phyloP scores from a whole-genome alignment of 2,329 filamentous ascomycete species.

The Sporothrix brasiliensis region DNA sequence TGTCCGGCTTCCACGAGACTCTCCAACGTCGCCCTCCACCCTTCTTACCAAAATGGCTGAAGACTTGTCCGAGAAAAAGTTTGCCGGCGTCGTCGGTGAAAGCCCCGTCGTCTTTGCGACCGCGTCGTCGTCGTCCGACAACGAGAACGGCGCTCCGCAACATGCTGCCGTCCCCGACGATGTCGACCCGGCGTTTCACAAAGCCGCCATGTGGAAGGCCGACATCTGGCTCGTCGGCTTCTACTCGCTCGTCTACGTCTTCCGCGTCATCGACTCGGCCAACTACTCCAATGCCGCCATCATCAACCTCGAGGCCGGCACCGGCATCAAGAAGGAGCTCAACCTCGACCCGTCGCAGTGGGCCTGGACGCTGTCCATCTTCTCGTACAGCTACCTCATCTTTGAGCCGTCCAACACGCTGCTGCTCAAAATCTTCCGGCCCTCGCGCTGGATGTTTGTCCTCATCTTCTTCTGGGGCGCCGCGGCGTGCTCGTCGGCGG shows the following conservation, averaged over 20 bases:
- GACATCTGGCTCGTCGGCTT: conserved; percentile 44
- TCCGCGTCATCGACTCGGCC: conserved; percentile 46
- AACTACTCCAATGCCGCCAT: conserved; percentile 49
- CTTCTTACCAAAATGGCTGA: not conserved
- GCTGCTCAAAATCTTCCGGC: conserved; percentile 44
- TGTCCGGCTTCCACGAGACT: not conserved
- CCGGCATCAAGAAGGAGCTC: conserved; percentile 47
- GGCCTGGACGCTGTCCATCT: conserved; percentile 48
- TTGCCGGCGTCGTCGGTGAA: not conserved
- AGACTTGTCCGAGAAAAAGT: conserved; percentile 1
- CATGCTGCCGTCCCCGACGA: not conserved
- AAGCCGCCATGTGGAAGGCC: conserved; percentile 42
- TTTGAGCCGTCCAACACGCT: conserved; percentile 48
- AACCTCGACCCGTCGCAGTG: conserved; percentile 42
- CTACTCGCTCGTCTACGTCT: conserved; percentile 47
- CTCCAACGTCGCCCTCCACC: not conserved
- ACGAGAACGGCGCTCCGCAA: not conserved
- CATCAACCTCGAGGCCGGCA: conserved; percentile 47
- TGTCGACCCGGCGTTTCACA: conserved; percentile 38
- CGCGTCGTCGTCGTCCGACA: conserved; percentile 3
- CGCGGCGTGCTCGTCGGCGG: conserved; percentile 44
- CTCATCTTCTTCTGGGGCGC: conserved; percentile 45
- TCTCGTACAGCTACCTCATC: conserved; percentile 46
- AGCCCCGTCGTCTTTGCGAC: not conserved
- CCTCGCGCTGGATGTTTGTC: conserved; percentile 45